Base-by-base conservation (phyloP, 1,284 basidiomycete genomes). In the Takashimella tepidaria region DNA sequence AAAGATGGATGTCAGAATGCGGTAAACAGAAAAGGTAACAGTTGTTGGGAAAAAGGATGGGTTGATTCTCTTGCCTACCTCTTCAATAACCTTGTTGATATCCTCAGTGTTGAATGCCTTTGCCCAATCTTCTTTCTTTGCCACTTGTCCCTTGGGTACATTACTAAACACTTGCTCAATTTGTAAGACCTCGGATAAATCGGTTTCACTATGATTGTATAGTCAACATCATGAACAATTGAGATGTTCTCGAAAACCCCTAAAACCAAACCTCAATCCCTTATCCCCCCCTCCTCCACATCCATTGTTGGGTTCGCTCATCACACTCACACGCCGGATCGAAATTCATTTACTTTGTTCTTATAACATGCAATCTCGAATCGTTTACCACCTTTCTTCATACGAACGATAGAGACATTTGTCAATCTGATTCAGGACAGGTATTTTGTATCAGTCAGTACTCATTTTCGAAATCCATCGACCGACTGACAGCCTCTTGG, bases 301-400 rank as follows among this genome's bases (percentile, higher is more conserved):
- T n/a, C n/a, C n/a, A n/a, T n/a, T n/a, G n/a, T n/a, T n/a, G n/a
- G n/a, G n/a, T n/a, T n/a, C n/a, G n/a, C n/a, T n/a, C n/a, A 49
- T 19, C 41, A 11, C 24, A 79, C 84, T 70, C 72, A 89, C 86
- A 95, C 88, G 57, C 92, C 92, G 51, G 84, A 90, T 53, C 95
- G 80, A 84, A 88, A 98, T 76, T 97, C 93, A 63, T 92, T 88
- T 20, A 98, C 95, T 78, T 98, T 98, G 79, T 99, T 99, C 81
- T 98, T 97, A 79, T 98, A 98, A 76, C 93, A 98, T 46, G 95
- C 95, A 64, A 98, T 89, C 89, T 99, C 96, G 74, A 97, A 99
- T 49, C 96, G 85, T 77, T 98, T 98, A 25, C 96, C 96, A 45
- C 87, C 91, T 74, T 97, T 97, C 79, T 92, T 96, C 49, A 97